Evolutionary conservation across 2,329 filamentous ascomycete genomes (phyloP).

Genomic region (Colletotrichum graminicola): DNA sequence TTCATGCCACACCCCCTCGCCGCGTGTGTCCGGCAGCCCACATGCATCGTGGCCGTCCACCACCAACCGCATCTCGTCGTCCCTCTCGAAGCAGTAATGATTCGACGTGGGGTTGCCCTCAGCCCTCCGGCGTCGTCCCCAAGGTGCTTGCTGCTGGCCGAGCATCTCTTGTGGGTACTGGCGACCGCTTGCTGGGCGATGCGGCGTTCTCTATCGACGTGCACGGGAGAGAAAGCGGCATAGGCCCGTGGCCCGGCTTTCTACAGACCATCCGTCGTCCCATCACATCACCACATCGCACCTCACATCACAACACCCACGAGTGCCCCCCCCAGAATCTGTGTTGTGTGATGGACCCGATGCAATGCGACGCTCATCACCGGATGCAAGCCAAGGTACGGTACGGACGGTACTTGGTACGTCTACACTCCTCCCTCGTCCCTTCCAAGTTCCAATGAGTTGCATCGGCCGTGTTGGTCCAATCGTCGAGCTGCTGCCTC

Average conservation of each 20-base stretch:
- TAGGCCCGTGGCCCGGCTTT: not conserved
- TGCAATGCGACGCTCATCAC: conserved; percentile 1
- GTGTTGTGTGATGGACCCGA: conserved; percentile 8
- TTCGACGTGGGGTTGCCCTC: not conserved
- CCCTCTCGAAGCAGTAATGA: conserved; percentile 24
- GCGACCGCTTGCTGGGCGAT: too few species aligned
- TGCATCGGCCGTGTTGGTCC: conserved; percentile 11
- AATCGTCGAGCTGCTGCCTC: conserved; percentile 15
- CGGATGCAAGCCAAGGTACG: not conserved
- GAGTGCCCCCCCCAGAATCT: not conserved
- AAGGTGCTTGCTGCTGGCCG: conserved; percentile 23
- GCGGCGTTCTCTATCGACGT: too few species aligned
- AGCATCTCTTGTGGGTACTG: not conserved
- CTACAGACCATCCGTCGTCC: not conserved
- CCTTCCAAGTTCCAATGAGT: not conserved
- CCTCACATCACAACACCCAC: not conserved
- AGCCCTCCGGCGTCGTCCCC: not conserved
- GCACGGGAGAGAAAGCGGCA: too few species aligned
- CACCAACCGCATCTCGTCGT: conserved; percentile 12
- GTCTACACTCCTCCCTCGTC: not conserved
- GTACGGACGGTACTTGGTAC: too few species aligned
- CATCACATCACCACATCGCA: not conserved
- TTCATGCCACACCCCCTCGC: not conserved
- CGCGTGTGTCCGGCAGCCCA: not conserved
- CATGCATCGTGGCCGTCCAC: not conserved